A percentile compares a stretch with the other conserved stretches of the same genome.
These are phyloP conservation scores for Colletotrichum theobromicola DNA, from an alignment of 2,329 filamentous ascomycete species.

Conservation along the genomic window DNA sequence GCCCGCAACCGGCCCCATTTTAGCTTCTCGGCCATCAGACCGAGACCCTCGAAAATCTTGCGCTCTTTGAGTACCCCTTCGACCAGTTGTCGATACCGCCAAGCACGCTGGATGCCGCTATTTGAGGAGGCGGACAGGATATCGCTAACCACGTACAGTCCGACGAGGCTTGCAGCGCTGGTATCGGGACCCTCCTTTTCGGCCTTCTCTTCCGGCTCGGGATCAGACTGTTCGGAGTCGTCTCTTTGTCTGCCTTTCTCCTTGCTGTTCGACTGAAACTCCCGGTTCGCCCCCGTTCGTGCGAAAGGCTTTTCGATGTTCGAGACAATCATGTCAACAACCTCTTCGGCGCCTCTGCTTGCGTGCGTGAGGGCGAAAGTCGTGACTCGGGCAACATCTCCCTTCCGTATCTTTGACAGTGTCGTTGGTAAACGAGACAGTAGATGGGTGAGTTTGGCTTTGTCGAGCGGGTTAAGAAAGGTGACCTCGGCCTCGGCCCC, in stretches of 20 bases:
- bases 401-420: conserved; percentile 76
- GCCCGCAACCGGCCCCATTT: conserved; percentile 82
- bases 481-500: conserved; percentile 55
- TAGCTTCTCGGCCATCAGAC: conserved; percentile 72
- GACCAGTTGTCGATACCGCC: conserved; percentile 84
- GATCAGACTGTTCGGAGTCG: conserved; percentile 40
- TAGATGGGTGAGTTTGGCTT: conserved; percentile 83
- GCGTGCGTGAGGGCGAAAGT: conserved; percentile 90
- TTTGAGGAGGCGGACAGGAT: conserved; percentile 80
- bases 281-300: conserved; percentile 69
- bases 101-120: conserved; percentile 80
- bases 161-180: conserved; percentile 78
- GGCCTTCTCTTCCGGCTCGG: conserved; percentile 41
- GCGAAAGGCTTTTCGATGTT: conserved; percentile 83
- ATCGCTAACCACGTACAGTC: conserved; percentile 78
- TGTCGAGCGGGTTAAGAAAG: conserved; percentile 82
- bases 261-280: not conserved
- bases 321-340: conserved; percentile 84
- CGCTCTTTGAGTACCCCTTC: conserved; percentile 72
- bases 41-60: conserved; percentile 77
- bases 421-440: conserved; percentile 82
- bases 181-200: conserved; percentile 61
- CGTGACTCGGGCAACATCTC: conserved; percentile 85
- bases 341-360: conserved; percentile 83
- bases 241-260: conserved; percentile 34